Base-by-base conservation (phyloP, 2,329 filamentous ascomycete genomes). In the Madurella fahalii region DNA sequence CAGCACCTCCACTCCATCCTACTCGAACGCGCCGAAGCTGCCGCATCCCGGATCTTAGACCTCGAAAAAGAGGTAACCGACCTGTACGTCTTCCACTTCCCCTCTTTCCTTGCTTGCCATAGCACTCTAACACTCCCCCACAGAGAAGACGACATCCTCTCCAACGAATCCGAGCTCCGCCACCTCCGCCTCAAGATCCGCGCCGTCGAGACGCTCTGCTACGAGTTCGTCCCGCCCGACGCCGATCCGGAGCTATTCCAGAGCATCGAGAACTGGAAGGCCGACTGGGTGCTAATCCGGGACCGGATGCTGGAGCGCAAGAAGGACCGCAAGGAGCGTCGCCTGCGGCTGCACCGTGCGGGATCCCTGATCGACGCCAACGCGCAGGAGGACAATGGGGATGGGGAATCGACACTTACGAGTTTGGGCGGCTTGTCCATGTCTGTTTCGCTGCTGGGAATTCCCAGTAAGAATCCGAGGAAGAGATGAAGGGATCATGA, bases 1-100 rank as follows among this genome's bases (percentile, higher is more conserved):
- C 39, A 83, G 74, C 82, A 85, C 60, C 84, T 88, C 54, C 83
- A 86, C 63, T 75, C 75, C 20, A 68, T 86, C 32, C 77, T 86
- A 18, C 75, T 83, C 50, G 77, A 77, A 41, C 77, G 82, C 57
- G 77, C 81, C 54, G 79, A 85, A 65, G 74, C 74, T 39, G 77
- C 84, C 48, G 77, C 79, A 41, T 74, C 82, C 59, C 78, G 78
- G 50, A 82, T 87, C 54, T 73, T 82, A 20, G 78, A 81, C 54
- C 73, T 87, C 13, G 82, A 87, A 62, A 75, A 75, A 39, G 78
- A 81, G 42, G 73, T 87, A 42, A 65, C 74, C 40, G 77, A 84
- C 58, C 72, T 87, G 80, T 85, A 68, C 66, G 73, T 68, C 2
- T 44, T 8, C 9, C 30, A 4, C 25, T 25, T 25, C 25, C 25